These are phyloP conservation scores for Cyclotella distinguenda DNA, from an alignment of 108 stramenopile genomes.

Conservation along the genomic window DNA sequence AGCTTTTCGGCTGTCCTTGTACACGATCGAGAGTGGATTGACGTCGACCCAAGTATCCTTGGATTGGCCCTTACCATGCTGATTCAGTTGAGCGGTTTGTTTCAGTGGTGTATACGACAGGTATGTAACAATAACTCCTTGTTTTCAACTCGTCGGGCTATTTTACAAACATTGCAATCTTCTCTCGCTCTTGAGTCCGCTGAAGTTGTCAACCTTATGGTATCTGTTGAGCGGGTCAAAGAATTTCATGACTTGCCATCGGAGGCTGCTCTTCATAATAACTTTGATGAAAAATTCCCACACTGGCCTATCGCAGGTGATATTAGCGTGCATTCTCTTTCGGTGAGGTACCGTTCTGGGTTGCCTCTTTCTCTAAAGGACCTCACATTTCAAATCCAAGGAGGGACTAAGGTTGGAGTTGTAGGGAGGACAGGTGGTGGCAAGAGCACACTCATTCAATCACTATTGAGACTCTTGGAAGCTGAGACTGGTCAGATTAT, in stretches of 20 bases:
- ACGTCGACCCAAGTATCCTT: slow-evolving; percentile 77
- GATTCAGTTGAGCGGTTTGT: slow-evolving; percentile 62
- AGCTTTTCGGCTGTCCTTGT: slow-evolving; percentile 80
- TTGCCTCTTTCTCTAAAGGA: slow-evolving; percentile 74
- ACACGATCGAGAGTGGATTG: slow-evolving; percentile 54
- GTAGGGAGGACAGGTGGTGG: slow-evolving; percentile 66
- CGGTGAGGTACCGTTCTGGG: slow-evolving; percentile 72
- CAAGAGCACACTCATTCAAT: slow-evolving; percentile 74
- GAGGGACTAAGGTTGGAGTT: slow-evolving; percentile 74
- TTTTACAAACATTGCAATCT: neutral
- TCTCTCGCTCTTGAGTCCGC: slow-evolving; percentile 37
- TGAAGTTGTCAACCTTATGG: slow-evolving; percentile 93
- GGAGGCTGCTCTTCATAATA: slow-evolving; percentile 63
- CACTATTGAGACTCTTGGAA: slow-evolving; percentile 80
- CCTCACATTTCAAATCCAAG: slow-evolving; percentile 61
- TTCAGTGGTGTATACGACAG: slow-evolving; percentile 82
- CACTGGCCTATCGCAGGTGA: slow-evolving; percentile 78
- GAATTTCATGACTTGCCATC: slow-evolving; percentile 67
- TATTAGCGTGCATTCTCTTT: slow-evolving; percentile 61
- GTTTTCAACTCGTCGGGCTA: too few relatives aligned
- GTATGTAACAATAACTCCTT: too few relatives aligned
- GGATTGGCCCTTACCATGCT: slow-evolving; percentile 74
- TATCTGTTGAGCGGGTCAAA: slow-evolving; percentile 82
- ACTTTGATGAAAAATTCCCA: slow-evolving; percentile 47
- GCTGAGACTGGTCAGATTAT: slow-evolving; percentile 72